Percentiles rank a stretch among this genome's conserved stretches.
Evolutionary conservation across 2,329 filamentous ascomycete species (phyloP).

Genomic region (Aspergillus floridensis): DNA sequence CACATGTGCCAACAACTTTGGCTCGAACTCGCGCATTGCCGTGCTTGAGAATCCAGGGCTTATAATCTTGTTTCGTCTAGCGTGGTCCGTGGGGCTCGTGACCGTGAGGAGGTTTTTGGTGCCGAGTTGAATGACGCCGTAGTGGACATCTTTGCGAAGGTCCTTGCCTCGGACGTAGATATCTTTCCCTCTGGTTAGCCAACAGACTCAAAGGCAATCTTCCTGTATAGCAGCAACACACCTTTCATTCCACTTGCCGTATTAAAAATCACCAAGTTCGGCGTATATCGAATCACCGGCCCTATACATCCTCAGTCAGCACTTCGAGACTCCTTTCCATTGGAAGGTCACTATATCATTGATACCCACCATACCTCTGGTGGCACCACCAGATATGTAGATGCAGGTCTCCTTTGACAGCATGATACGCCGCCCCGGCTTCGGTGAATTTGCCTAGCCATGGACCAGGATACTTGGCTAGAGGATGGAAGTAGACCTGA

Average conservation of each 20-base stretch:
- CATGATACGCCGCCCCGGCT: constrained; percentile 1
- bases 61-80: not conserved
- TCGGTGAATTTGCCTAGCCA: constrained; percentile 1
- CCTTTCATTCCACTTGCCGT: not conserved
- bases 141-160: not conserved
- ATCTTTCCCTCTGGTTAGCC: not conserved
- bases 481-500: not conserved
- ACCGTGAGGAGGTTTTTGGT: constrained; percentile 1
- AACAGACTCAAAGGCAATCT: not conserved
- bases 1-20: not conserved
- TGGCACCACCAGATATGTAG: constrained; percentile 3
- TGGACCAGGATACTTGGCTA: not conserved
- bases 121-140: not conserved
- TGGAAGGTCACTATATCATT: not conserved
- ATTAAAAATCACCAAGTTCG: not conserved
- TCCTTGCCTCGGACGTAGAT: not conserved
- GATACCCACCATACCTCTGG: not conserved
- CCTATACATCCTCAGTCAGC: not conserved
- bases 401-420: constrained; percentile 1
- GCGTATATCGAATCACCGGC: not conserved
- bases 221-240: not conserved
- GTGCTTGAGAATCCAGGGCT: not conserved
- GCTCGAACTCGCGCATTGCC: not conserved
- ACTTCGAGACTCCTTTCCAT: not conserved
- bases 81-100: not conserved